phyloP scores from a whole-genome alignment of 2,329 filamentous ascomycete genomes.

The Colletotrichum sublineola region DNA sequence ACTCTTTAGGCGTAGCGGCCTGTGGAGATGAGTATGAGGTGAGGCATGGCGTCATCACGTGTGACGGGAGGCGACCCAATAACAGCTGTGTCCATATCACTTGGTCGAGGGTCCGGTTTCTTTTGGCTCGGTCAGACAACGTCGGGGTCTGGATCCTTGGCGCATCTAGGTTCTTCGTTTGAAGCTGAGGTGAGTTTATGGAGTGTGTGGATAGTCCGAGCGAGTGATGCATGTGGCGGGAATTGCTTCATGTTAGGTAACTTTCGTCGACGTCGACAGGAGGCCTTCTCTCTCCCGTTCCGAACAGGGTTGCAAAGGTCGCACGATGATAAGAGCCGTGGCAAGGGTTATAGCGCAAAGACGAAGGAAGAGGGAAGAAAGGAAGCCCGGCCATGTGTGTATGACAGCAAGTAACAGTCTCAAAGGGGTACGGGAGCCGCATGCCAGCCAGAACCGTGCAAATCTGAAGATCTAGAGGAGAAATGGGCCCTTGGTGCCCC shows the following conservation, averaged over 20 bases:
- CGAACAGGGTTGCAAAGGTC: slow-evolving; percentile 12
- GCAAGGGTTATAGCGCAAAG: slow-evolving; percentile 18
- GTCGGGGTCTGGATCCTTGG: slow-evolving; percentile 33
- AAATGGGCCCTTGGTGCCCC: slow-evolving; percentile 4
- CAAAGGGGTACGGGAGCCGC: slow-evolving; percentile 29
- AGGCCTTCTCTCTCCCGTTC: slow-evolving; percentile 2
- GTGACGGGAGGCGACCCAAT: slow-evolving; percentile 27
- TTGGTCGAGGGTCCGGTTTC: slow-evolving; percentile 7
- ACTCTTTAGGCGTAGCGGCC: slow-evolving; percentile 30
- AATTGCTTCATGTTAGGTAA: slow-evolving; percentile 32
- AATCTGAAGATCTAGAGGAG: slow-evolving; percentile 29
- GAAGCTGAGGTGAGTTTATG: slow-evolving; percentile 33
- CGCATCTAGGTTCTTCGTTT: slow-evolving; percentile 20
- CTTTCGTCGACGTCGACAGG: slow-evolving; percentile 2
- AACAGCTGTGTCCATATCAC: slow-evolving; percentile 12
- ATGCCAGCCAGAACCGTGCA: slow-evolving; percentile 27
- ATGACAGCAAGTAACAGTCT: neutral
- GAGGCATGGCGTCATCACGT: slow-evolving; percentile 43
- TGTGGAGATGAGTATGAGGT: slow-evolving; percentile 25
- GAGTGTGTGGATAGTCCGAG: slow-evolving; percentile 26
- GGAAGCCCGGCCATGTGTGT: slow-evolving; percentile 14
- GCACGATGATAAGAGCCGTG: slow-evolving; percentile 35
- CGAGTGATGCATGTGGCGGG: slow-evolving; percentile 41
- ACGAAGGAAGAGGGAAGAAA: neutral
- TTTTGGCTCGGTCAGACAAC: slow-evolving; percentile 26